A percentile compares a stretch with the other conserved stretches of the same genome.
Evolutionary conservation across 176 grass and related monocot species (phyloP).

Genomic region (Olyra latifolia): DNA sequence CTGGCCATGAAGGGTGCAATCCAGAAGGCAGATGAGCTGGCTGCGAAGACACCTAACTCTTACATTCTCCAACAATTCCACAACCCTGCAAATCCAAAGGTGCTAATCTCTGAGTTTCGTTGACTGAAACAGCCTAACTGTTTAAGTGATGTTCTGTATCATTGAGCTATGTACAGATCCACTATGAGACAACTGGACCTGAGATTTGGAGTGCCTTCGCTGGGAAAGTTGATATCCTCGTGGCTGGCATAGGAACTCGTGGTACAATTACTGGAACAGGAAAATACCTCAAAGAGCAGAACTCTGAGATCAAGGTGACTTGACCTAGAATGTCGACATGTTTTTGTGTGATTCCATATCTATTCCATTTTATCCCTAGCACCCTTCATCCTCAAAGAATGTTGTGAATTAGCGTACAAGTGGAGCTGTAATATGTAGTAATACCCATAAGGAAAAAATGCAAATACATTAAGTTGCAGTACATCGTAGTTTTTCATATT

Average conservation of each 20-base stretch:
- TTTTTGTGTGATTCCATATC: too few species aligned
- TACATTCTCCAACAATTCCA: slow-evolving; percentile 62
- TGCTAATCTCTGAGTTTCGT: background rate
- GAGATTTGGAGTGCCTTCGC: slow-evolving; percentile 56
- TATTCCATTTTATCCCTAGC: too few species aligned
- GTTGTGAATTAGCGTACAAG: too few species aligned
- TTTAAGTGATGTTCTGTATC: background rate
- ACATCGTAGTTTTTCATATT: too few species aligned
- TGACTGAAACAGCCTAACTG: too few species aligned
- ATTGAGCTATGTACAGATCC: slow-evolving; percentile 19
- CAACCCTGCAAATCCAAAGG: slow-evolving; percentile 56
- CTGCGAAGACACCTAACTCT: slow-evolving; percentile 40
- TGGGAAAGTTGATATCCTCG: slow-evolving; percentile 44
- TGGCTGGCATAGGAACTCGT: slow-evolving; percentile 60
- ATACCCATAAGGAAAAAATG: too few species aligned
- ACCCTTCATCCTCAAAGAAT: too few species aligned
- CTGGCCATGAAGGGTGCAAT: slow-evolving; percentile 48
- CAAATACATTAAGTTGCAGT: too few species aligned
- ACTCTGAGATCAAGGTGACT: too few species aligned
- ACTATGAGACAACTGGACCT: slow-evolving; percentile 61
- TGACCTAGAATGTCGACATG: too few species aligned
- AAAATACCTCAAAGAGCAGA: too few species aligned
- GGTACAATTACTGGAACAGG: slow-evolving; percentile 52
- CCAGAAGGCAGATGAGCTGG: slow-evolving; percentile 46
- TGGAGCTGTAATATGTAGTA: too few species aligned